These are phyloP conservation scores for Colletotrichum navitas DNA, from an alignment of 2,329 filamentous ascomycete genomes.

Conservation along the genomic window DNA sequence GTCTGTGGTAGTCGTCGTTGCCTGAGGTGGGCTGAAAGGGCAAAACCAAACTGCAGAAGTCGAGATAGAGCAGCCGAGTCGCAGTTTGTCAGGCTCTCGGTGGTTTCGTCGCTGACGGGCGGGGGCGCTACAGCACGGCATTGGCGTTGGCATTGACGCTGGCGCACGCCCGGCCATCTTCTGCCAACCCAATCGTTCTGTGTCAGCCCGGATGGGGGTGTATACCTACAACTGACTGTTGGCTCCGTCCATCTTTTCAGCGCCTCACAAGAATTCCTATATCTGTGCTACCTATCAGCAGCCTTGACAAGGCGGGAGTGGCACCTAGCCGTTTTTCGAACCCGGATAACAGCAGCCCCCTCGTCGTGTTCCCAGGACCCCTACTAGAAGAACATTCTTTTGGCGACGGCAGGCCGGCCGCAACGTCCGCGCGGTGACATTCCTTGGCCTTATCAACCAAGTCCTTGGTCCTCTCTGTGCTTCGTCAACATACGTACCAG, in stretches of 20 bases:
- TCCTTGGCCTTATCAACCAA: conserved; percentile 38
- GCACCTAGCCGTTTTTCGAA: conserved; percentile 33
- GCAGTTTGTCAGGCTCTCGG: neutral
- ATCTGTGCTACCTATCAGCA: conserved; percentile 26
- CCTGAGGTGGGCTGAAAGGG: conserved; percentile 3
- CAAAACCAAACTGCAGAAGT: neutral
- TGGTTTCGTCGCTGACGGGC: conserved; percentile 20
- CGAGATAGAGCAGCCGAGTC: neutral
- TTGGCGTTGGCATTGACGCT: neutral
- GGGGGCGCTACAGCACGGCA: conserved; percentile 21
- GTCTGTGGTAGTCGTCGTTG: neutral
- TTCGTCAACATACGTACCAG: conserved; percentile 21
- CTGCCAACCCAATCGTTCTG: conserved; percentile 7
- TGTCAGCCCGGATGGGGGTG: neutral
- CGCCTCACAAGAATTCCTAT: neutral
- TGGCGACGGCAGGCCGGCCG: neutral
- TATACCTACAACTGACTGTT: too few relatives aligned
- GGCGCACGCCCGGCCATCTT: conserved; percentile 9
- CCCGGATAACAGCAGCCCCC: conserved; percentile 29
- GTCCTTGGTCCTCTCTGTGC: conserved; percentile 29
- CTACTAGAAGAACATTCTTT: conserved; percentile 29
- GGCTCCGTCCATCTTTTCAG: neutral
- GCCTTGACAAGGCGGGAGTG: conserved; percentile 30
- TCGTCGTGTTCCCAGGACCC: conserved; percentile 35
- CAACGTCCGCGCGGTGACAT: conserved; percentile 12